phyloP scores from a whole-genome alignment of 495 filamentous ascomycete species.

The Penicillium lividum region DNA sequence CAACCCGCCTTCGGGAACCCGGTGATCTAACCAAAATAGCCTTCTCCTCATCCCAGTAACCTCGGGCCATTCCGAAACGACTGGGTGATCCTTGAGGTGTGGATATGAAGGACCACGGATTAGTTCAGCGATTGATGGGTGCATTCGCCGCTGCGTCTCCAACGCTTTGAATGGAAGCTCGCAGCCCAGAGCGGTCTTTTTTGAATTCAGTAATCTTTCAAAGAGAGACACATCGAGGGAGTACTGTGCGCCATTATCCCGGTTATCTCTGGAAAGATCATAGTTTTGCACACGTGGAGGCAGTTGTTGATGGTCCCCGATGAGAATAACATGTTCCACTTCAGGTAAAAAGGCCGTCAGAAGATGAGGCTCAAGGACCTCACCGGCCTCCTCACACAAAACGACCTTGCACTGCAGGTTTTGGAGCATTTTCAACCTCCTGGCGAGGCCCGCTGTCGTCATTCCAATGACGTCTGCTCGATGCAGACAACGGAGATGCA shows the following conservation, averaged over 20 bases:
- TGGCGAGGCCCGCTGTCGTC: slow-evolving; percentile 37
- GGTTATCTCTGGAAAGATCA: slow-evolving; percentile 53
- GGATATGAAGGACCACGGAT: slow-evolving; percentile 63
- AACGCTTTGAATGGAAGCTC: slow-evolving; percentile 52
- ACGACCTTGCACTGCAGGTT: slow-evolving; percentile 37
- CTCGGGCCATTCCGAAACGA: slow-evolving; percentile 49
- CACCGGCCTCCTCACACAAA: slow-evolving; percentile 70
- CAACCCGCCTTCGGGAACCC: background rate
- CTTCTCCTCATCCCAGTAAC: slow-evolving; percentile 63
- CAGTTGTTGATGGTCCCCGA: slow-evolving; percentile 71
- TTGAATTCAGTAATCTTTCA: background rate
- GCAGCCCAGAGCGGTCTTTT: background rate
- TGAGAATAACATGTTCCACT: slow-evolving; percentile 66
- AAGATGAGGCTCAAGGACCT: slow-evolving; percentile 67
- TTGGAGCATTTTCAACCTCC: slow-evolving; percentile 23
- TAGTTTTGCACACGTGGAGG: slow-evolving; percentile 57
- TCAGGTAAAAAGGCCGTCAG: slow-evolving; percentile 63
- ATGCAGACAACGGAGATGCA: background rate
- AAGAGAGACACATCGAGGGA: background rate
- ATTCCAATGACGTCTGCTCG: background rate
- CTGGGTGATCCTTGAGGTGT: slow-evolving; percentile 53
- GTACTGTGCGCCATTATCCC: slow-evolving; percentile 29
- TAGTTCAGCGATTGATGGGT: slow-evolving; percentile 63
- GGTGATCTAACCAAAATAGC: slow-evolving; percentile 62
- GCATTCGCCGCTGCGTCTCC: slow-evolving; percentile 70